Evolutionary conservation across 2,329 filamentous ascomycete genomes (phyloP), one percentile per base, ranked within the genome.

Genomic region (Exophiala sp.): DNA sequence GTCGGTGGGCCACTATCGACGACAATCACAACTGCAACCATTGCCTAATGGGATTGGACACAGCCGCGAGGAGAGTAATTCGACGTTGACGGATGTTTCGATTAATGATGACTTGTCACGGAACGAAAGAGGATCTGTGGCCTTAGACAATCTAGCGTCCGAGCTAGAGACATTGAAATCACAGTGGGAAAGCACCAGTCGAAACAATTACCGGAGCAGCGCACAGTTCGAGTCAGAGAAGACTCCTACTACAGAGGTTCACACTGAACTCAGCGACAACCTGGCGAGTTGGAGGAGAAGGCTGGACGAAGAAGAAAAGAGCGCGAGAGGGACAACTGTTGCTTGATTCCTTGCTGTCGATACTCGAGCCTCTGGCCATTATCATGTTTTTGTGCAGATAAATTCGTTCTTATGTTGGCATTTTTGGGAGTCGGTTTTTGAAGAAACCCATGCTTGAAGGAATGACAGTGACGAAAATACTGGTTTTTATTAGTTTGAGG

Each of bases 171-270:
- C 89, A 10, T 78, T 99, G 44, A 84, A 92, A 48, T 89, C 79
- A 48, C 91, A 96, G 65, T 99, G 94, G 94, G 91, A 97, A 73
- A 89, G 87, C 36, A 96, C 91, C 10, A 96, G 92, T 74, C 94
- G 95, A 72, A 95, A 89, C 66, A 95, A 89, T 65, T 96, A 97
- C 71, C 87, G 94, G 20, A 76, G 96, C 41, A 95, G 89, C 71
- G 91, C 87, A 66, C 85, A 88, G 47, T 95, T 95, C 65, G 91
- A 96, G 68, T 91, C 95, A 64, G 91, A 96, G 52, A 75, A 73
- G 44, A 77, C 75, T 1, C 75, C 75, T 12, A 75, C 74, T 11
- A 75, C 72, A 62, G 74, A 76, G 35, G 69, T 65, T 18, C 66
- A 71, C 11, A 45, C 53, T 8, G 66, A 70, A 20, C 74, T 90